Evolutionary conservation across 768 basidiomycete genomes (phyloP).

Genomic region (Termitomyces sp.): DNA sequence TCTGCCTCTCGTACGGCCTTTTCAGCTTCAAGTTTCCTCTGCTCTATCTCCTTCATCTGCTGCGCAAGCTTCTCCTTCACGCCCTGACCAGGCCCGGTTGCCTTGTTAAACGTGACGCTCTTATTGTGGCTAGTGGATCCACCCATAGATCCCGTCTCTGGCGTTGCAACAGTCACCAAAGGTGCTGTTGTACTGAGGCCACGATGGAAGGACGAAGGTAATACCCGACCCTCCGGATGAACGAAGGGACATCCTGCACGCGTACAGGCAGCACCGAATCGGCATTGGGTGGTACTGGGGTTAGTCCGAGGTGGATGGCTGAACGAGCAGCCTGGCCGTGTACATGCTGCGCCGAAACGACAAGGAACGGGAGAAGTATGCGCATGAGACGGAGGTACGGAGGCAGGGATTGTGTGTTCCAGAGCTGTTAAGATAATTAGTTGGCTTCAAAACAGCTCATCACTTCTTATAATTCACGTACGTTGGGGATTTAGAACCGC

Average conservation of each 20-base stretch:
- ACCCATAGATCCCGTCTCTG: constrained; percentile 67
- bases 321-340: constrained; percentile 67
- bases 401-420: constrained; percentile 37
- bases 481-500: constrained; percentile 71
- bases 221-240: constrained; percentile 84
- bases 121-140: constrained; percentile 57
- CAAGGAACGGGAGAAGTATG: constrained; percentile 45
- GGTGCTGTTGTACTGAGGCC: constrained; percentile 63
- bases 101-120: constrained; percentile 70
- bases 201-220: constrained; percentile 79
- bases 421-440: constrained; percentile 24
- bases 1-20: constrained; percentile 67
- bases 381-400: constrained; percentile 28
- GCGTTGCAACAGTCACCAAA: constrained; percentile 57
- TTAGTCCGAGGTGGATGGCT: constrained; percentile 53
- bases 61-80: constrained; percentile 49
- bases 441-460: not conserved
- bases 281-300: constrained; percentile 53
- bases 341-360: constrained; percentile 72
- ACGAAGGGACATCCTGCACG: constrained; percentile 85
- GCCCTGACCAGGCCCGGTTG: constrained; percentile 30
- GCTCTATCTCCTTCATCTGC: constrained; percentile 65
- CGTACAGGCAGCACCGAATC: constrained; percentile 85
- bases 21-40: constrained; percentile 60
- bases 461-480: constrained; percentile 25